Evolutionary conservation across 805 yeast species (phyloP).

Genomic region (Metschnikowia drakensbergensis): DNA sequence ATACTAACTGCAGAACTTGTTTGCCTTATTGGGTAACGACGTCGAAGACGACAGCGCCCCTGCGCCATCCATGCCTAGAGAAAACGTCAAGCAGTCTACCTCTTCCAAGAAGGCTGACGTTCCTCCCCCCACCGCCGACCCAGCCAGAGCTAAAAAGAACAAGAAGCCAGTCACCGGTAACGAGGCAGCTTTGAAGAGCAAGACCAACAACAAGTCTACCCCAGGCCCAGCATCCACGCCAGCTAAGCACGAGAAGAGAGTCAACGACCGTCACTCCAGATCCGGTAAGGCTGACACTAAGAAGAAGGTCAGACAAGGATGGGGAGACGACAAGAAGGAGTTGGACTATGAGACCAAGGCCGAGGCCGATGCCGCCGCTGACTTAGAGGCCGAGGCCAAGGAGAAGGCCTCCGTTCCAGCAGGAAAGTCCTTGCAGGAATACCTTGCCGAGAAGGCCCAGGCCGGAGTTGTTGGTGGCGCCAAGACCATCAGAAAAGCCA

Average conservation of each 20-base stretch:
- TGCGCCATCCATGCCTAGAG: constrained; percentile 58
- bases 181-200: constrained; percentile 76
- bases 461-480: constrained; percentile 38
- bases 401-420: constrained; percentile 49
- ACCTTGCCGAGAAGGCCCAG: constrained; percentile 64
- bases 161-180: constrained; percentile 71
- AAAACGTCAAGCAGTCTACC: constrained; percentile 75
- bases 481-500: constrained; percentile 45
- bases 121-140: constrained; percentile 78
- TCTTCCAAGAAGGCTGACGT: constrained; percentile 84
- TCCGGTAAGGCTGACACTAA: constrained; percentile 78
- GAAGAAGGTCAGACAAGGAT: constrained; percentile 79
- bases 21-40: constrained; percentile 82
- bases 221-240: constrained; percentile 53
- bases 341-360: constrained; percentile 61
- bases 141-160: constrained; percentile 69
- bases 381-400: constrained; percentile 35
- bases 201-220: constrained; percentile 63
- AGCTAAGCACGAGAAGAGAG: constrained; percentile 52
- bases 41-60: constrained; percentile 67
- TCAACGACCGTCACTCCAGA: constrained; percentile 83
- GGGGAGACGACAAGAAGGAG: constrained; percentile 78
- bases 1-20: constrained; percentile 56
- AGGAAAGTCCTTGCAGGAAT: constrained; percentile 76
- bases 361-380: constrained; percentile 38